Base-by-base conservation (phyloP, 495 filamentous ascomycete genomes). In the Xylaria curta region DNA sequence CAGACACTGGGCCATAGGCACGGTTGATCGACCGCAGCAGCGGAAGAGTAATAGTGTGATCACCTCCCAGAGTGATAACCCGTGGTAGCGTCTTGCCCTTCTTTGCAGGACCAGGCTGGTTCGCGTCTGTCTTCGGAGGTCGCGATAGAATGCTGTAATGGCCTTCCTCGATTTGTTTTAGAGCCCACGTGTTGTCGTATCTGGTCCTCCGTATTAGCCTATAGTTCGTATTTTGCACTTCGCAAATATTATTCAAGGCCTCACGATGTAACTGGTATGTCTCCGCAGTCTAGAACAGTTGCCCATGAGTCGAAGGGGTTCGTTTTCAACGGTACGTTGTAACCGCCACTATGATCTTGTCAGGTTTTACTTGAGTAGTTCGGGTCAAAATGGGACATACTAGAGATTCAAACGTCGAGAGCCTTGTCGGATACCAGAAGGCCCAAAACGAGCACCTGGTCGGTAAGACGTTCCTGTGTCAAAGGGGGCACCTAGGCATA, bases 251-350 rank as follows among this genome's bases (percentile, higher is more conserved):
- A 33, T 63, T 19, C 26, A 36, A 54, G 19, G 26, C 26, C 76
- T 49, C 76, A 94, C 24, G 93, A 92, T 4, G 91, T 94, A 49
- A 94, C 87, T 4, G 93, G 93, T 78, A 95, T 94, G 76, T 96
- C 93, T 70, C 93, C 93, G 79, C 92, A 95, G 84, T 95, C 93
- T 65, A 94, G 86, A 58, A 96, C 87, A 13, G 86, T 91, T 1
- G 91, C 91, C 89, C 91, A 94, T 40, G 89, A 90, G 65, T 85
- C 83, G 81, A 94, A 95, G 0, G 93, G 93, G 77, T 97, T 97
- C 21, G 94, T 89, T 9, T 88, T 88, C 3, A 93, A 89, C 4
- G 92, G 91, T 3, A 92, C 89, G 76, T 96, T 97, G 82, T 91
- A 96, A 72, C 90, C 89, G 53, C 92, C 91, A 47, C 90, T 84